Evolutionary conservation across 2,329 filamentous ascomycete genomes (phyloP).

Genomic region (Hymenoscyphus repandus): DNA sequence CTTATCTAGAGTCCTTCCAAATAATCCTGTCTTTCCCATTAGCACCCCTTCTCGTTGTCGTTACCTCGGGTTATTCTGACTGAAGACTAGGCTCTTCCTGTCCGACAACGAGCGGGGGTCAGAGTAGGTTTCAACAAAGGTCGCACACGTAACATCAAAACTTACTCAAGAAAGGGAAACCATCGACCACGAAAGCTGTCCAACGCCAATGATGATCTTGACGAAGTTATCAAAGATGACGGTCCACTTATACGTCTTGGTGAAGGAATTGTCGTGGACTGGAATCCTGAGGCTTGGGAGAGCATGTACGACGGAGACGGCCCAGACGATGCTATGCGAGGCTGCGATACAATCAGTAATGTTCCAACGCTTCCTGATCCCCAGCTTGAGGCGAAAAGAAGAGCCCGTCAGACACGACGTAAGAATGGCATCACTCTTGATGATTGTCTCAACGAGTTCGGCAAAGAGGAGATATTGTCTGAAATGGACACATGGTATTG

Average conservation of each 20-base stretch:
- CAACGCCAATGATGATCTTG: constrained; percentile 11
- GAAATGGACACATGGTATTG: constrained; percentile 98
- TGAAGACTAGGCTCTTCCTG: constrained; percentile 29
- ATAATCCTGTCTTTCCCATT: background rate
- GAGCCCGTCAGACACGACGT: constrained; percentile 57
- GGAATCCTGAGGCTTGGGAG: constrained; percentile 66
- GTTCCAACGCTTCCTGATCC: constrained; percentile 49
- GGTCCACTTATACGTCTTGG: constrained; percentile 70
- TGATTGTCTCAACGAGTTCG: constrained; percentile 91
- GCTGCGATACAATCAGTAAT: constrained; percentile 51
- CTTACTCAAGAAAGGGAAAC: constrained; percentile 36
- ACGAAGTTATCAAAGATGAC: constrained; percentile 35
- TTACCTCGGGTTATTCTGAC: constrained; percentile 18
- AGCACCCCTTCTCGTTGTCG: background rate
- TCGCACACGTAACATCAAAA: constrained; percentile 29
- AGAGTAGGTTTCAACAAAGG: constrained; percentile 30
- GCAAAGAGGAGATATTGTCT: constrained; percentile 87
- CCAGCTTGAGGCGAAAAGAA: constrained; percentile 58
- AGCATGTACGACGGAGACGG: constrained; percentile 53
- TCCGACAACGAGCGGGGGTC: constrained; percentile 23
- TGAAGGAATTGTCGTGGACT: constrained; percentile 85
- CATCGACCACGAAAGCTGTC: constrained; percentile 18
- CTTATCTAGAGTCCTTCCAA: no score
- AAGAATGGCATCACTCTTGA: constrained; percentile 78
- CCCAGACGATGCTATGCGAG: constrained; percentile 47